A percentile compares a stretch with the other conserved stretches of the same genome.
Evolutionary conservation across 768 basidiomycete genomes (phyloP).

Genomic region (Filobasidium wieringae): DNA sequence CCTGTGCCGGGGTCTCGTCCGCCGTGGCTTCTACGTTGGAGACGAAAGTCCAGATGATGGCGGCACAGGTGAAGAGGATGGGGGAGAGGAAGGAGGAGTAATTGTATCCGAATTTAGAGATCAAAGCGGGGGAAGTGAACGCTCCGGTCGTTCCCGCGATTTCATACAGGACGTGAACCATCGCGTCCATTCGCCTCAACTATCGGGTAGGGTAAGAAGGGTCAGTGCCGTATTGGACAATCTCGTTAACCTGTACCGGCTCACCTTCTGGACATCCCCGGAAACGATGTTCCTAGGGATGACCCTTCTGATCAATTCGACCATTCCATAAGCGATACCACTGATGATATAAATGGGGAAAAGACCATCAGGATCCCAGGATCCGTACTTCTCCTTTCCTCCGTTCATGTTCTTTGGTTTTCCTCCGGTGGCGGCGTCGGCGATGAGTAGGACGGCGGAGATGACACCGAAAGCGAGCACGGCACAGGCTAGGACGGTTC

Average conservation of each 20-base stretch:
- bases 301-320: constrained; percentile 32
- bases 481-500: constrained; percentile 26
- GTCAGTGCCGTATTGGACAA: not conserved
- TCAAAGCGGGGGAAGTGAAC: constrained; percentile 24
- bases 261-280: constrained; percentile 23
- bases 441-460: constrained; percentile 22
- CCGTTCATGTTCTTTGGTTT: constrained; percentile 8
- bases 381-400: constrained; percentile 21
- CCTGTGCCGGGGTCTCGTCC: not conserved
- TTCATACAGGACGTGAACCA: constrained; percentile 29
- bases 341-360: constrained; percentile 24
- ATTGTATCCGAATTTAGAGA: constrained; percentile 29
- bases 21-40: constrained; percentile 6
- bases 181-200: constrained; percentile 26
- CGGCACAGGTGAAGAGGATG: constrained; percentile 22
- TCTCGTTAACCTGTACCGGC: not conserved
- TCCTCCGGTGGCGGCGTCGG: constrained; percentile 26
- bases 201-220: not conserved
- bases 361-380: constrained; percentile 21
- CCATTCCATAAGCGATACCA: constrained; percentile 31
- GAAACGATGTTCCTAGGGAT: constrained; percentile 23
- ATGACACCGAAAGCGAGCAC: constrained; percentile 28
- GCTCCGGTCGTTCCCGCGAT: constrained; percentile 33
- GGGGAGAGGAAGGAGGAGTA: constrained; percentile 20
- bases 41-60: constrained; percentile 22